Percentiles rank a stretch among this genome's conserved stretches.
These are phyloP conservation scores for Pistacia vera DNA, from an alignment of 345 rosid species.

Conservation along the genomic window DNA sequence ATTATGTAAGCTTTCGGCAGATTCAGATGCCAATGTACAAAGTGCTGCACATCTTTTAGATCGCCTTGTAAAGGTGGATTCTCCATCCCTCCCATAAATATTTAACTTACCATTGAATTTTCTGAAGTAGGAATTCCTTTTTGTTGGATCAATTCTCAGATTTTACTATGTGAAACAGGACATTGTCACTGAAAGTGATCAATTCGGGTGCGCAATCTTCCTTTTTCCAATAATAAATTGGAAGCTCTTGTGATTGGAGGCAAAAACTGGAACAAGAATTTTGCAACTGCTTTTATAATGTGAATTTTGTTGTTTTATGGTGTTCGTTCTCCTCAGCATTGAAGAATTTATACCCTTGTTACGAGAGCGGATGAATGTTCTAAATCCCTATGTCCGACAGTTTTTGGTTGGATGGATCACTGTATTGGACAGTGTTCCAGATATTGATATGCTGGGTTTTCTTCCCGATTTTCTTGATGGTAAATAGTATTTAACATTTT, in stretches of 20 bases:
- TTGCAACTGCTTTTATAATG: background rate
- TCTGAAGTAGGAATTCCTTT: slow-evolving; percentile 15
- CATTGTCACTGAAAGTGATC: slow-evolving; percentile 99
- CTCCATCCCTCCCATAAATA: background rate
- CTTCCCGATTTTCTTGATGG: slow-evolving; percentile 99
- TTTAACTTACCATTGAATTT: background rate
- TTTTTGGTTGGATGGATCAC: slow-evolving; percentile 99
- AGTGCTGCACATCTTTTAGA: slow-evolving; percentile 99
- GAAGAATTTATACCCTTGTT: slow-evolving; percentile 98
- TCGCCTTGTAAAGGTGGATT: slow-evolving; percentile 87
- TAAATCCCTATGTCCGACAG: slow-evolving; percentile 93
- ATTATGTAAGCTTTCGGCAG: slow-evolving; percentile 94
- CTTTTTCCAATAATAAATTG: slow-evolving; percentile 11
- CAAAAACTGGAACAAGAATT: background rate
- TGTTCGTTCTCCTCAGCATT: slow-evolving; percentile 57
- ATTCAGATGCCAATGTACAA: slow-evolving; percentile 96
- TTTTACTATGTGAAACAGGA: slow-evolving; percentile 68
- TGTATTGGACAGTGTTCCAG: slow-evolving; percentile 99
- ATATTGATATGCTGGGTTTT: slow-evolving; percentile 99
- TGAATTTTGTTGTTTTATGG: slow-evolving; percentile 17
- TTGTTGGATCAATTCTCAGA: slow-evolving; percentile 21
- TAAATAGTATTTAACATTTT: slow-evolving; percentile 33
- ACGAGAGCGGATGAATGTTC: slow-evolving; percentile 95
- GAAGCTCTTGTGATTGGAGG: slow-evolving; percentile 9
- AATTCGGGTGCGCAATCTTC: slow-evolving; percentile 73